A percentile compares a stretch with the other conserved stretches of the same genome.
phyloP scores from a whole-genome alignment of 805 yeast species.

The Metschnikowia similis region DNA sequence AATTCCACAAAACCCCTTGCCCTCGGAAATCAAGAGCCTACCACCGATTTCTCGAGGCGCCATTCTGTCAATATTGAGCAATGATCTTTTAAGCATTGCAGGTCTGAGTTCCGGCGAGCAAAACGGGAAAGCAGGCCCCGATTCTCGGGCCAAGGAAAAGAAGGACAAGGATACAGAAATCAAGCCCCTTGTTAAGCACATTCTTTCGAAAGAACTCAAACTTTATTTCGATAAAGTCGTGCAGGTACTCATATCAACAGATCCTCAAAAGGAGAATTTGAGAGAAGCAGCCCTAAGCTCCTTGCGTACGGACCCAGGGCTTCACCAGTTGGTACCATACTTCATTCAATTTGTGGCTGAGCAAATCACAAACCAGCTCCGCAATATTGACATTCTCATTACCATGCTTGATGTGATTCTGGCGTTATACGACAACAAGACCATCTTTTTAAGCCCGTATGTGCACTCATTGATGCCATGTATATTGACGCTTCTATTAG shows the following conservation, averaged over 20 bases:
- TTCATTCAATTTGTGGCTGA: slow-evolving; percentile 95
- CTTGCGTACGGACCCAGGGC: slow-evolving; percentile 86
- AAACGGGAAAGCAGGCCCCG: slow-evolving; percentile 26
- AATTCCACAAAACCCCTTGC: slow-evolving; percentile 91
- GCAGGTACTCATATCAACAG: slow-evolving; percentile 63
- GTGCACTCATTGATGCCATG: slow-evolving; percentile 98
- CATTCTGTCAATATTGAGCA: slow-evolving; percentile 45
- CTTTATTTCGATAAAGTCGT: slow-evolving; percentile 88
- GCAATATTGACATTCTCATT: slow-evolving; percentile 62
- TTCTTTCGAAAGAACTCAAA: slow-evolving; percentile 88
- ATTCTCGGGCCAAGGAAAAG: slow-evolving; percentile 17
- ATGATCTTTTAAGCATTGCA: slow-evolving; percentile 31
- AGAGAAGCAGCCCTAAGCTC: slow-evolving; percentile 81
- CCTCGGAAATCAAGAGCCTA: slow-evolving; percentile 68
- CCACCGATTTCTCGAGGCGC: slow-evolving; percentile 85
- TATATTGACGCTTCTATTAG: slow-evolving; percentile 79
- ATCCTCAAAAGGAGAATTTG: slow-evolving; percentile 52
- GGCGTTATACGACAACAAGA: slow-evolving; percentile 75
- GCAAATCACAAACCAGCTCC: slow-evolving; percentile 82
- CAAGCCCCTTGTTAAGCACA: slow-evolving; percentile 91
- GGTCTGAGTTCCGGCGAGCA: slow-evolving; percentile 3
- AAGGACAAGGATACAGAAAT: slow-evolving; percentile 53
- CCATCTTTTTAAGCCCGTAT: slow-evolving; percentile 89
- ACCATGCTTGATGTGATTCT: slow-evolving; percentile 88
- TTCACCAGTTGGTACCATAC: slow-evolving; percentile 95